Percentiles rank a stretch among this genome's conserved stretches.
These are phyloP conservation scores for Myxozyma vanderwaltii DNA, from an alignment of 805 yeast genomes.

Conservation along the genomic window DNA sequence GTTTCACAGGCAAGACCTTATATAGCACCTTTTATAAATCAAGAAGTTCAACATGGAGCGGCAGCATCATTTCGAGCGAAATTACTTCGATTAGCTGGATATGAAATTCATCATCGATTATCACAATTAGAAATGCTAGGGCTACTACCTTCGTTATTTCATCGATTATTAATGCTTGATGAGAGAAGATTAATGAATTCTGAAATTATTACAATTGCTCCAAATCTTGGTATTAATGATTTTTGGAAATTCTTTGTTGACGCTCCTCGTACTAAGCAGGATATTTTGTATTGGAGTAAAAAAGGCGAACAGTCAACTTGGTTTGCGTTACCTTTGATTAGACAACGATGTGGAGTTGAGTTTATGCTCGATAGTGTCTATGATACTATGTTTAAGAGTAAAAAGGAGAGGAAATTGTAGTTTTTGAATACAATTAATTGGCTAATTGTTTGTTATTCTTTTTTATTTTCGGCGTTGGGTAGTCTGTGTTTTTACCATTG, in stretches of 20 bases:
- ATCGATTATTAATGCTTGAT: conserved; percentile 83
- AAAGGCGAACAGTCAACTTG: conserved; percentile 93
- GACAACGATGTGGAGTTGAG: conserved; percentile 89
- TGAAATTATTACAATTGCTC: conserved; percentile 66
- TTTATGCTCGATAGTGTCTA: conserved; percentile 73
- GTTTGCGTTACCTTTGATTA: conserved; percentile 82
- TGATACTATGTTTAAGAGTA: conserved; percentile 17
- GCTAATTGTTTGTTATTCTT: too few species aligned
- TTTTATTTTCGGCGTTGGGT: not conserved
- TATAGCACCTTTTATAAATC: conserved; percentile 82
- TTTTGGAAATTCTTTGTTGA: conserved; percentile 67
- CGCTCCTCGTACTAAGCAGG: conserved; percentile 63
- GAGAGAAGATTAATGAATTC: conserved; percentile 52
- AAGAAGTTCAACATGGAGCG: conserved; percentile 71
- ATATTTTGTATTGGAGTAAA: conserved; percentile 83
- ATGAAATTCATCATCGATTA: conserved; percentile 84
- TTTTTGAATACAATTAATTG: not conserved
- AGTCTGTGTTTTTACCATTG: not conserved
- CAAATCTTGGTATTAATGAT: conserved; percentile 54
- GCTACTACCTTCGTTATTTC: conserved; percentile 65
- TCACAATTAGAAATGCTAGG: conserved; percentile 80
- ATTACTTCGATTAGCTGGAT: conserved; percentile 58
- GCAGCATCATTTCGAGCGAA: conserved; percentile 45
- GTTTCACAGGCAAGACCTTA: conserved; percentile 93
- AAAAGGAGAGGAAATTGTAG: conserved; percentile 9